Evolutionary conservation across 768 basidiomycete species (phyloP).

Genomic region (Xerocomus spinulosus): DNA sequence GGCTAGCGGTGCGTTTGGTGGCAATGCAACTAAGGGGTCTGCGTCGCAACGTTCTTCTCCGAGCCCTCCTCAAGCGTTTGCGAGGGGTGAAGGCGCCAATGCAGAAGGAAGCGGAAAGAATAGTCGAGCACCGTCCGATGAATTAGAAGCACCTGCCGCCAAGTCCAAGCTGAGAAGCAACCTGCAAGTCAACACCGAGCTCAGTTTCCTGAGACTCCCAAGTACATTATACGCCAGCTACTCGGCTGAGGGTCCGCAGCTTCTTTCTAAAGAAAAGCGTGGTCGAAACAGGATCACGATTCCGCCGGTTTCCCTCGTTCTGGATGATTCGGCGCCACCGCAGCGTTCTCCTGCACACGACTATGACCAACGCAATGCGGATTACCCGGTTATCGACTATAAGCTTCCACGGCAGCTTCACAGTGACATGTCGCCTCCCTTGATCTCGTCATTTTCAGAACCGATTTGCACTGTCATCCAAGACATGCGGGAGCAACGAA

Average conservation of each 20-base stretch:
- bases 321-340: neutral
- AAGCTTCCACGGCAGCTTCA: conserved; percentile 61
- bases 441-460: conserved; percentile 60
- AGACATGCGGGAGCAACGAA: conserved; percentile 93
- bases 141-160: conserved; percentile 1
- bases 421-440: conserved; percentile 47
- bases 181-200: conserved; percentile 3
- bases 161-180: neutral
- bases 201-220: neutral
- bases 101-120: conserved; percentile 10
- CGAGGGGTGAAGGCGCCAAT: conserved; percentile 11
- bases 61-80: conserved; percentile 13
- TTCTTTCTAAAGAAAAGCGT: neutral
- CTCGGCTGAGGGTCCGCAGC: neutral
- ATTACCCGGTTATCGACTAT: conserved; percentile 43
- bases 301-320: neutral
- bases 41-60: conserved; percentile 13
- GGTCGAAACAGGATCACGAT: neutral
- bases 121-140: conserved; percentile 2
- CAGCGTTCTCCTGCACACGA: conserved; percentile 1
- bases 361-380: conserved; percentile 8
- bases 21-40: conserved; percentile 6
- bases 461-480: conserved; percentile 82
- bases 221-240: neutral
- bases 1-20: neutral